These are phyloP conservation scores for Colletotrichum lupini DNA, from an alignment of 2,329 filamentous ascomycete species.

Conservation along the genomic window DNA sequence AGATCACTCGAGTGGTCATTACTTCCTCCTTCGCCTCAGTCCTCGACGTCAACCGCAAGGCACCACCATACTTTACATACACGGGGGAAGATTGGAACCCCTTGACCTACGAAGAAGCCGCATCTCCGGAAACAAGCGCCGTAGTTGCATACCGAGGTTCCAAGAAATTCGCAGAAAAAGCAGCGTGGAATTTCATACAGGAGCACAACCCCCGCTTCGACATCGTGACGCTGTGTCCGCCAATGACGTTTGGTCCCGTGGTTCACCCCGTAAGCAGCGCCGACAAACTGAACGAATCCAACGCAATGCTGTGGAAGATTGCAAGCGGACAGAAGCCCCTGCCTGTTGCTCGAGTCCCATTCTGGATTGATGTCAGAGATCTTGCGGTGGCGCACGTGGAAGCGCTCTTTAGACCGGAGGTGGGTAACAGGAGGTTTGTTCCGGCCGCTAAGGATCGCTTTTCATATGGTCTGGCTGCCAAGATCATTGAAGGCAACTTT, in stretches of 20 bases:
- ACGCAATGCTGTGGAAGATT: conserved; percentile 53
- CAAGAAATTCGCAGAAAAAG: conserved; percentile 49
- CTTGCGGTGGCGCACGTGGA: conserved; percentile 56
- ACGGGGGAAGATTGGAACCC: conserved; percentile 68
- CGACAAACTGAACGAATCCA: conserved; percentile 54
- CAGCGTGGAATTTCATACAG: conserved; percentile 48
- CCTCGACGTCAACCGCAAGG: conserved; percentile 59
- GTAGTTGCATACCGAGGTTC: conserved; percentile 49
- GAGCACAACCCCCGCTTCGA: conserved; percentile 51
- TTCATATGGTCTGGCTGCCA: conserved; percentile 55
- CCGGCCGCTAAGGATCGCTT: conserved; percentile 55
- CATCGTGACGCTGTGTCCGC: conserved; percentile 57
- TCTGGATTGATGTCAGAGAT: conserved; percentile 60
- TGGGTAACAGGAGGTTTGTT: conserved; percentile 52
- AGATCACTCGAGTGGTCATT: conserved; percentile 56
- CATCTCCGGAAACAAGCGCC: conserved; percentile 50
- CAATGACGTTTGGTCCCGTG: conserved; percentile 57
- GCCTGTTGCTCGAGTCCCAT: conserved; percentile 51
- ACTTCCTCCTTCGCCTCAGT: conserved; percentile 78
- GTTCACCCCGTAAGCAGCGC: conserved; percentile 49
- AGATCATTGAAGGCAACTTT: conserved; percentile 55
- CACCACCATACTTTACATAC: conserved; percentile 62
- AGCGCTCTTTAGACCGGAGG: conserved; percentile 50
- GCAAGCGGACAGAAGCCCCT: conserved; percentile 49
- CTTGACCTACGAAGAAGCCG: conserved; percentile 61